phyloP scores from a whole-genome alignment of 768 basidiomycete genomes.

The Butyriboletus loyo region DNA sequence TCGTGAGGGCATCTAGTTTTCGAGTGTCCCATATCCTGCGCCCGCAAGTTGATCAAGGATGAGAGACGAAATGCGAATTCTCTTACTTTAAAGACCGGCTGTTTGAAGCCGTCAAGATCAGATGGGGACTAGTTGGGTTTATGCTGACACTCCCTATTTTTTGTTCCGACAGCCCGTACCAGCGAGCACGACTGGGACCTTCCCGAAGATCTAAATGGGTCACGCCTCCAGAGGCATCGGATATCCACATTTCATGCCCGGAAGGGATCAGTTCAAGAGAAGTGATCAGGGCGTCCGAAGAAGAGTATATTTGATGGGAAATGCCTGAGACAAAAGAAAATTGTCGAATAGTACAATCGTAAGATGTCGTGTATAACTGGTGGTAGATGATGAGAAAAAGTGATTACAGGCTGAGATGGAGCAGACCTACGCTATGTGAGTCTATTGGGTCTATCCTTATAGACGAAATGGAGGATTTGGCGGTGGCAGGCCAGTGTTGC shows the following conservation, averaged over 20 bases:
- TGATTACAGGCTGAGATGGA: background rate
- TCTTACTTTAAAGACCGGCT: slow-evolving; percentile 65
- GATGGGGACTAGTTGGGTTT: slow-evolving; percentile 65
- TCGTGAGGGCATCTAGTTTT: slow-evolving; percentile 50
- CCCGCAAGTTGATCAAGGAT: background rate
- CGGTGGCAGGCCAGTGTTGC: slow-evolving; percentile 77
- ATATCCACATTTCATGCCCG: slow-evolving; percentile 84
- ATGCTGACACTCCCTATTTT: slow-evolving; percentile 81
- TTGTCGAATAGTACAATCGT: slow-evolving; percentile 74
- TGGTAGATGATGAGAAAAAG: background rate
- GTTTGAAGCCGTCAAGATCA: slow-evolving; percentile 76
- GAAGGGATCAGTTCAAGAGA: slow-evolving; percentile 65
- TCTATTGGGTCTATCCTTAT: slow-evolving; percentile 77
- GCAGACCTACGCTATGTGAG: slow-evolving; percentile 58
- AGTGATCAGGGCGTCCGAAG: slow-evolving; percentile 56
- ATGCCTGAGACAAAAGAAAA: slow-evolving; percentile 71
- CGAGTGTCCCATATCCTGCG: slow-evolving; percentile 78
- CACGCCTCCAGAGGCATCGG: slow-evolving; percentile 66
- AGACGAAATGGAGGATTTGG: slow-evolving; percentile 76
- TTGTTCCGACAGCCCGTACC: slow-evolving; percentile 63
- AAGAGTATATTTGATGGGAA: slow-evolving; percentile 66
- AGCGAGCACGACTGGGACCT: slow-evolving; percentile 46
- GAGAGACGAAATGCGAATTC: background rate
- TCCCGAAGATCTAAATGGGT: slow-evolving; percentile 78
- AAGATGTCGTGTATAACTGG: slow-evolving; percentile 78